Evolutionary conservation across 1,284 basidiomycete species (phyloP), one percentile per base, ranked within the genome.

Genomic region (Blastosporella zonata): DNA sequence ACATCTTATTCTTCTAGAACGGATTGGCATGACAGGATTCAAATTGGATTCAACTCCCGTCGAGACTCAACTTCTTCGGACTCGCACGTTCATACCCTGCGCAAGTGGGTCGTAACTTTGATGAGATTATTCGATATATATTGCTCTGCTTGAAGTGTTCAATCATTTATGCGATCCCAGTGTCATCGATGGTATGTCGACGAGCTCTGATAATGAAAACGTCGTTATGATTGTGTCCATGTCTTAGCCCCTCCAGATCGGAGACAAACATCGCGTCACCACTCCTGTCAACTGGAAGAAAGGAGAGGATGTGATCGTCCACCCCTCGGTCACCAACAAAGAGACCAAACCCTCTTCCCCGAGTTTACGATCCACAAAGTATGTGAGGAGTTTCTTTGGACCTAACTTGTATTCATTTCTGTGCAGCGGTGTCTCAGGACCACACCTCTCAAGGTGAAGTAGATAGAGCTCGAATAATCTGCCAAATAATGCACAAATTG

Each of bases 201-300:
- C 12, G 9, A 6, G 17, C 36, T 13, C n/a, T 15, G 31, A 39
- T n/a, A n/a, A 35, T 33, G 23, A 46, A 37, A 33, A 41, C 40
- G n/a, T 37, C 35, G 43, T 40, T 34, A 50, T 36, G 53, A 48
- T 54, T 10, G 47, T n/a, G 29, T 34, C n/a, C n/a, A n/a, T n/a
- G n/a, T 2, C 43, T 29, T 33, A 50, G 65, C 84, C 93, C 43
- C 83, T 99, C 49, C 97, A 99, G 69, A 77, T 96, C 53, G 91
- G 92, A 42, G 95, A 98, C 78, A 93, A 90, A 75, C 77, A 95
- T 76, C 76, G 81, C 62, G 69, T 93, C 53, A 87, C 89, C 13
- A 93, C 91, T 3, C 90, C 90, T 15, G 93, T 91, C 55, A 95
- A 97, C 82, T 98, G 96, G 96, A 82, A 87, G 55, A 85, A 86